Evolutionary conservation across 345 rosid genomes (phyloP), one percentile per base, ranked within the genome.

Genomic region (Clausena lansium): DNA sequence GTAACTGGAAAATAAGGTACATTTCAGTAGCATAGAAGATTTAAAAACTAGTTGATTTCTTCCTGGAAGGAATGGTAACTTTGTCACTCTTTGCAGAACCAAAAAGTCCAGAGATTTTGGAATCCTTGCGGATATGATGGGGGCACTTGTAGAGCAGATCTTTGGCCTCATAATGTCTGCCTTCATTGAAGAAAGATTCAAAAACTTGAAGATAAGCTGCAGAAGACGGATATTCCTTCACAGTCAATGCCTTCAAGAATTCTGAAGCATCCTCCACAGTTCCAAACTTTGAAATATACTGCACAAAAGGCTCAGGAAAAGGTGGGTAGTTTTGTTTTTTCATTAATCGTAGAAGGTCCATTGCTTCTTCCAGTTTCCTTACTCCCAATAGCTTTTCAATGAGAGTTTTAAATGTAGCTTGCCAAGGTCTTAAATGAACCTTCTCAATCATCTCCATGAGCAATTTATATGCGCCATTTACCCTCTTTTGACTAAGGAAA

Each of bases 81-180:
- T 67, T 71, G 14, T 9, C 75, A 24, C 52, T 70, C 79, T 75
- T 79, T 11, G 82, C 85, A 50, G 88, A 83, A 67, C 95, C 93
- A 59, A 93, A 93, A 58, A 93, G 98, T 67, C 69, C 78, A 55
- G 81, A 77, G 78, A 92, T 83, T 81, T 87, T 87, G 36, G 89
- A 86, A 87, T 95, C 90, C 15, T 78, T 75, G 54, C 91, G 90
- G 45, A 95, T 74, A 84, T 88, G 97, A 89, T 90, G 92, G 70
- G 98, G 98, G 79, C 89, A 88, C 78, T 78, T 83, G 57, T 80
- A 87, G 24, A 95, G 79, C 71, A 95, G 81, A 81, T 93, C 87
- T 76, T 87, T 86, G n/a, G 98, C 98, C 87, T 91, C 98, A 55
- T 91, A 79, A 54, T 88, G 87, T 83, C 97, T 89, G 41, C 98